Percentiles rank a stretch among this genome's conserved stretches.
These are phyloP conservation scores for Solanum bulbocastanum DNA, from an alignment of 257 asterid genomes.

Conservation along the genomic window DNA sequence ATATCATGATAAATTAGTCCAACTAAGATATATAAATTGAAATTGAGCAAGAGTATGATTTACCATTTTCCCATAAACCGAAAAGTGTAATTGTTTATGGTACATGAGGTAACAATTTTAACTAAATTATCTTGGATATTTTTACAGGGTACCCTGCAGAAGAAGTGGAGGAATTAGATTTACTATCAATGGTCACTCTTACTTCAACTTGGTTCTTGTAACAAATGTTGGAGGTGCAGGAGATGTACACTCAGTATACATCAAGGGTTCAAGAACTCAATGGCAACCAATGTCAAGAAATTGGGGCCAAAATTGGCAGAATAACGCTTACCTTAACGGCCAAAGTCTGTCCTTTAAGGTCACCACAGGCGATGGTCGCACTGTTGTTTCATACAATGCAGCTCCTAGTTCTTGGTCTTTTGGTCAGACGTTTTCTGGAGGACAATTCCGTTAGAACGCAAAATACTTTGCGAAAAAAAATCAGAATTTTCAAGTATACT, in stretches of 20 bases:
- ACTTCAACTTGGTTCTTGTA: conserved; percentile 71
- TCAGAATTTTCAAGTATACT: neutral
- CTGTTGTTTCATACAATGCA: conserved; percentile 60
- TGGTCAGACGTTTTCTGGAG: conserved; percentile 73
- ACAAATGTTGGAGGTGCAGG: conserved; percentile 94
- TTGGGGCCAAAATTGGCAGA: conserved; percentile 98
- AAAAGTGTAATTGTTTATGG: neutral
- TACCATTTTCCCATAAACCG: neutral
- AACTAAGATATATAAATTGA: neutral
- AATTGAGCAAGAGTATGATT: neutral
- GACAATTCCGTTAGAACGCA: conserved; percentile 42
- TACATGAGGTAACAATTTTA: too few relatives aligned
- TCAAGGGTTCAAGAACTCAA: conserved; percentile 70
- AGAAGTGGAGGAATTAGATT: conserved; percentile 87
- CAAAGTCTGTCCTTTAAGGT: conserved; percentile 77
- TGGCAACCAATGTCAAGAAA: conserved; percentile 94
- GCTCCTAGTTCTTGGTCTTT: conserved; percentile 70
- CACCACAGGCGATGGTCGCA: conserved; percentile 71
- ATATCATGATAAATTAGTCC: too few relatives aligned
- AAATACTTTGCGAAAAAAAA: neutral
- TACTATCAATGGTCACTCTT: conserved; percentile 79
- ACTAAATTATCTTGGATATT: neutral
- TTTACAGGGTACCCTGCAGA: conserved; percentile 40
- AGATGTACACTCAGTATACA: conserved; percentile 61
- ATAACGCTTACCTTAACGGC: conserved; percentile 75